phyloP scores from a whole-genome alignment of 305 asterid species.

The Solanum hybrid region DNA sequence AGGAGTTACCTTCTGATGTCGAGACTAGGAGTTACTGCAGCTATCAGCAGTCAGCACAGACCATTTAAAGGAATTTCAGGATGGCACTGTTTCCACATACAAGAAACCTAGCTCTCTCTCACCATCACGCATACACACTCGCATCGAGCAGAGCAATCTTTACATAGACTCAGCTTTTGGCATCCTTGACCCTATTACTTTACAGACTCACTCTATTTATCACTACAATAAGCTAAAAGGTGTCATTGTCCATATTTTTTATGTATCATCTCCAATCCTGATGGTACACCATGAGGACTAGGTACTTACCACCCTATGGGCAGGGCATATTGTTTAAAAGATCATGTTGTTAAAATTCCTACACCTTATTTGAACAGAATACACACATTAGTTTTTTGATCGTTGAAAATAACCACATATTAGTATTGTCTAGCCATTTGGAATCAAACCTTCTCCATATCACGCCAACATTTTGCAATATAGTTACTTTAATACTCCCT shows the following conservation, averaged over 20 bases:
- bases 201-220: neutral
- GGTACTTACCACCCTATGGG: neutral
- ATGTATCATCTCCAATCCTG: neutral
- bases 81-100: neutral
- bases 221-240: neutral
- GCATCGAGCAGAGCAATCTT: neutral
- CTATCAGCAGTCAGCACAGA: neutral
- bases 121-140: neutral
- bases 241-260: neutral
- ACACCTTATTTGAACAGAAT: neutral
- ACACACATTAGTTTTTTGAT: neutral
- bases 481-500: neutral
- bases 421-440: neutral
- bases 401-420: neutral
- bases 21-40: neutral
- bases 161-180: neutral
- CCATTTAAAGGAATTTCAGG: neutral
- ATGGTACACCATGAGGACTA: neutral
- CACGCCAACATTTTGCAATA: neutral
- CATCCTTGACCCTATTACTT: neutral
- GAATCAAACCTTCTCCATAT: neutral
- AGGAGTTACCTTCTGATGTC: neutral
- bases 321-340: neutral
- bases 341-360: neutral
- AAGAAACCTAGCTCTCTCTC: neutral